Evolutionary conservation across 2,329 filamentous ascomycete genomes (phyloP).

Genomic region (Ophiosphaerella korrae): DNA sequence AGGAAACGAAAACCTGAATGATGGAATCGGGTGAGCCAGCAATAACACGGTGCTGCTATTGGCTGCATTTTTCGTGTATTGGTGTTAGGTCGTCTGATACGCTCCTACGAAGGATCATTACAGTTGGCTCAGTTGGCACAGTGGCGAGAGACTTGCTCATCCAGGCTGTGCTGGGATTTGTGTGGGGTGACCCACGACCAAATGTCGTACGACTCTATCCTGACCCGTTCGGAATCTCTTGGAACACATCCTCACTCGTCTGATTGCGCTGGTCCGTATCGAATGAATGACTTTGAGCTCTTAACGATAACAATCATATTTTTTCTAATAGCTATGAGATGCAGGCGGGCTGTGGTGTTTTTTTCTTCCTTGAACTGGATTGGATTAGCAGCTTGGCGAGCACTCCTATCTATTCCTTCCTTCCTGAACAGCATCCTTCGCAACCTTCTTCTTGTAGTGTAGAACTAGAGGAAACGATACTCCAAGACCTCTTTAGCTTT

Average conservation of each 20-base stretch:
- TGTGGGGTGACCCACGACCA: constrained; percentile 12
- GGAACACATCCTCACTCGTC: neutral
- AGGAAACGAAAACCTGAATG: constrained; percentile 5
- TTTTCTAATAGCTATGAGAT: no score
- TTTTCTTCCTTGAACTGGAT: no score
- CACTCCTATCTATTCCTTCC: no score
- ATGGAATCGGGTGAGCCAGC: constrained; percentile 12
- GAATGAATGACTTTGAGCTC: no score
- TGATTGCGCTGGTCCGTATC: neutral
- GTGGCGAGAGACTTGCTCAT: constrained; percentile 28
- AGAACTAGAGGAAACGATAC: no score
- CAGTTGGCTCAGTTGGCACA: constrained; percentile 2
- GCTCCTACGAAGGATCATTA: constrained; percentile 1
- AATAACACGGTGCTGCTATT: constrained; percentile 6
- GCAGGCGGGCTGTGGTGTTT: no score
- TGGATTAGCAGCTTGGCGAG: no score
- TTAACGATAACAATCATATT: no score
- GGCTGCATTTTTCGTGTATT: neutral
- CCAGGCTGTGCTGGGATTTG: constrained; percentile 11
- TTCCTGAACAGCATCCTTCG: no score
- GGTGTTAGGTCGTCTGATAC: constrained; percentile 21
- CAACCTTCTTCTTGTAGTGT: no score
- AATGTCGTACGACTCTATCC: constrained; percentile 22
- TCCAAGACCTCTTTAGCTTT: no score
- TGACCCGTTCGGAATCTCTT: constrained; percentile 4